Base-by-base conservation (phyloP, 164 flowering plant species). In the Stephania yunnanensis region DNA sequence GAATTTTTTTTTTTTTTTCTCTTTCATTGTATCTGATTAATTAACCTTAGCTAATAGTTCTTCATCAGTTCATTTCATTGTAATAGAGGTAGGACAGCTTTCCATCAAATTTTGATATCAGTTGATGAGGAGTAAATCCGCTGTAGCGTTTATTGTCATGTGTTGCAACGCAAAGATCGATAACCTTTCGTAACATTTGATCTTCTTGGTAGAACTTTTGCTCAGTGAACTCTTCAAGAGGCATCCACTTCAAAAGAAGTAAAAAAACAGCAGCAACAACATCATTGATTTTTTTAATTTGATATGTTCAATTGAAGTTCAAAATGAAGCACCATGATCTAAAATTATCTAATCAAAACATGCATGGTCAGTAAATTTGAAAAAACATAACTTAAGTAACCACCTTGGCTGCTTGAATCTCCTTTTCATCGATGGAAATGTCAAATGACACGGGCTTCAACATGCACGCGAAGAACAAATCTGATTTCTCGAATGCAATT, bases 381-480 rank as follows among this genome's bases (percentile, higher is more conserved):
- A 71, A 71, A 17, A 53, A 53, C 44, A 5, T 17, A 31, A 53
- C 31, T 71, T 68, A 45, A 68, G 1, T 7, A 36, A 8, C 71
- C 5, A 12, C 92, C 91, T 86, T 86, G 9, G 91, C 90, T 68
- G 81, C 92, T 82, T 87, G 86, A 70, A 90, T 85, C 78, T 90
- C 94, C 29, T 81, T 77, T 61, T 84, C 90, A 25, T 87, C 92
- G 1, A 89, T 81, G 7, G 71, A 77, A 72, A 90, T 90, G 36
- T 87, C 82, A 42, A 44, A 78, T 2, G 92, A 86, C 71, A 86
- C 22, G 22, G 94, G 92, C 76, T 82, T 87, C 7, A 90, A 87
- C 92, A 87, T 85, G 87, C 94, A 90, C 55, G 85, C 80, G 74
- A 90, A 90, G 73, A 87, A 82, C 83, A 89, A 74, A 79, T 90